phyloP scores from a whole-genome alignment of 805 yeast genomes.

The Candida arabinofermentans region DNA sequence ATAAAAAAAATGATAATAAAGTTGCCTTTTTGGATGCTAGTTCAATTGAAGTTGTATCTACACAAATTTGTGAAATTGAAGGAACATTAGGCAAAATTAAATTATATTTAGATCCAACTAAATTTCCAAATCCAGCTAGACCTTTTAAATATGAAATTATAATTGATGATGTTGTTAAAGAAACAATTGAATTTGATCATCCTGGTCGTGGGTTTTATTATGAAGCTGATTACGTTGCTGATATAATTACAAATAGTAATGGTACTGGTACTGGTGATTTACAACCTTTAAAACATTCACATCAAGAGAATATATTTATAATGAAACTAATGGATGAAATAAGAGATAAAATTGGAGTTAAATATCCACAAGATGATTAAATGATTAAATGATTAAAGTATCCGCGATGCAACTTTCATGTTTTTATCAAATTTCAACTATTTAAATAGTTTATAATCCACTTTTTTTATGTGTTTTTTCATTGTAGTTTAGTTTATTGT shows the following conservation, averaged over 20 bases:
- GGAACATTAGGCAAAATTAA: conserved; percentile 18
- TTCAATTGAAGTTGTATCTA: conserved; percentile 5
- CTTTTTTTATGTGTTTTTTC: no score
- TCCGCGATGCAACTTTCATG: no score
- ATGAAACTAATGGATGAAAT: conserved; percentile 46
- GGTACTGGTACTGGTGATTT: no score
- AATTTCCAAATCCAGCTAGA: conserved; percentile 18
- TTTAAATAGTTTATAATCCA: no score
- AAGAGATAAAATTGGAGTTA: conserved; percentile 40
- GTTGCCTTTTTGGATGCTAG: conserved; percentile 37
- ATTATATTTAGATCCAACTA: conserved; percentile 10
- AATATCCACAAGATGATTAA: conserved; percentile 36
- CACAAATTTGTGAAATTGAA: conserved; percentile 13
- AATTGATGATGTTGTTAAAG: conserved; percentile 28
- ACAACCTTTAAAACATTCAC: conserved; percentile 34
- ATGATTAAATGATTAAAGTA: no score
- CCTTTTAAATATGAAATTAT: conserved; percentile 30
- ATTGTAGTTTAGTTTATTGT: no score
- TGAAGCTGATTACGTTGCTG: conserved; percentile 54
- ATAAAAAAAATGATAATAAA: conserved; percentile 33
- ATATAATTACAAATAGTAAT: no score
- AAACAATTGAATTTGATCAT: conserved; percentile 23
- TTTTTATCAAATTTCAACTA: no score
- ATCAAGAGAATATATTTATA: conserved; percentile 43
- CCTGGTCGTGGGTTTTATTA: conserved; percentile 47